Evolutionary conservation across 768 basidiomycete species (phyloP).

Genomic region (Lyophyllum semitale): DNA sequence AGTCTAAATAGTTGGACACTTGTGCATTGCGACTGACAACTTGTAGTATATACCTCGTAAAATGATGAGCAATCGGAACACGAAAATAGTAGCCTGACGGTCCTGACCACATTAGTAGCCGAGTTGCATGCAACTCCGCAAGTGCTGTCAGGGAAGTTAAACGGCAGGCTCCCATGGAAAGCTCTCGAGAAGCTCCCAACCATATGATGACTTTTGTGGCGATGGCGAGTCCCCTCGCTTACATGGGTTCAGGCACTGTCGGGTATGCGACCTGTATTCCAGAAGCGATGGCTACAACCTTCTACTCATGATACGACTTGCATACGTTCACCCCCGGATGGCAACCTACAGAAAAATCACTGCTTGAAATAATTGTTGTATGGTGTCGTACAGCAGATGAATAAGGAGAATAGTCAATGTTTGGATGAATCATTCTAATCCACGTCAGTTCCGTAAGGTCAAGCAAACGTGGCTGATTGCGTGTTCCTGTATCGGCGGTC

Average conservation of each 20-base stretch:
- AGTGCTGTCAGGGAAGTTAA: background rate
- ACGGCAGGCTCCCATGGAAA: background rate
- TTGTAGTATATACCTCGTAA: background rate
- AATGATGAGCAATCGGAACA: background rate
- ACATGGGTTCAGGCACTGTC: too few species aligned
- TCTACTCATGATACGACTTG: too few species aligned
- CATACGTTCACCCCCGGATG: too few species aligned
- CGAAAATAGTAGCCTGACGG: too few species aligned
- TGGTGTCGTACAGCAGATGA: background rate
- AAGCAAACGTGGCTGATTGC: too few species aligned
- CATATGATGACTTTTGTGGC: background rate
- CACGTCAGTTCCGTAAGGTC: too few species aligned
- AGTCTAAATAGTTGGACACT: conserved; percentile 23
- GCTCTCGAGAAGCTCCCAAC: background rate
- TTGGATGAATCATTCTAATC: background rate
- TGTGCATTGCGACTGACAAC: too few species aligned
- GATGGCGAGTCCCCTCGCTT: too few species aligned
- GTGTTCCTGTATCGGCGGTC: too few species aligned
- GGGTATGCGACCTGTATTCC: too few species aligned
- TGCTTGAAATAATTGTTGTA: conserved; percentile 18
- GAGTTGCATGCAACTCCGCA: background rate
- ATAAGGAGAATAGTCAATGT: background rate
- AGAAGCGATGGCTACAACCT: too few species aligned
- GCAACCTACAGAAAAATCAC: conserved; percentile 41
- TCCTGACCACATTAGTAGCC: too few species aligned